Evolutionary conservation across 2,329 filamentous ascomycete species (phyloP).

Genomic region (Cladobotryum mycophilum): DNA sequence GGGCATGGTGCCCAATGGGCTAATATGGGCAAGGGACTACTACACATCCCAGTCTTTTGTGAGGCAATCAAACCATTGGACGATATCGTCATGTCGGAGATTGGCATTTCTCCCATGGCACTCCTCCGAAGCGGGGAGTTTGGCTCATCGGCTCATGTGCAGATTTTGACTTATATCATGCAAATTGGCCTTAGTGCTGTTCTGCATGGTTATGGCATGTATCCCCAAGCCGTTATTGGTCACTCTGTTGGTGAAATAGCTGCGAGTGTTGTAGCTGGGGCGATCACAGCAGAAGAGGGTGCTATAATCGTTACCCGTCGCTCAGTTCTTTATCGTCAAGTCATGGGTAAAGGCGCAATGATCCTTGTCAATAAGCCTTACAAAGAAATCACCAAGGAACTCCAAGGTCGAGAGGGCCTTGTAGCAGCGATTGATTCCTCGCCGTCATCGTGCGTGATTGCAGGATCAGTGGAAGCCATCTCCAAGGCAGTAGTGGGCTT

Average conservation of each 20-base stretch:
- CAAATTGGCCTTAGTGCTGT: slow-evolving; percentile 6
- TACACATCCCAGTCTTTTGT: slow-evolving; percentile 7
- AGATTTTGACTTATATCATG: slow-evolving; percentile 10
- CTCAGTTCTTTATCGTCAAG: background rate
- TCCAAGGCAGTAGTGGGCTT: background rate
- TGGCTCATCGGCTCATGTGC: slow-evolving; percentile 6
- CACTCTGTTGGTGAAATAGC: slow-evolving; percentile 13
- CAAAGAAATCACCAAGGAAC: background rate
- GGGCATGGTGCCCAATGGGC: slow-evolving; percentile 9
- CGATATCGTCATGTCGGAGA: slow-evolving; percentile 3
- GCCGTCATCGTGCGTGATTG: slow-evolving; percentile 7
- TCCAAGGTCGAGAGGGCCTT: background rate
- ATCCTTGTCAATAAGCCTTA: slow-evolving; percentile 3
- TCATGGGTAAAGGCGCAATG: slow-evolving; percentile 7
- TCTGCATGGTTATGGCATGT: background rate
- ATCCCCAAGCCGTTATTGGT: slow-evolving; percentile 9
- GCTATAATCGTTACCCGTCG: slow-evolving; percentile 6
- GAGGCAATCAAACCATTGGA: slow-evolving; percentile 2
- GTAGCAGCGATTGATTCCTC: slow-evolving; percentile 12
- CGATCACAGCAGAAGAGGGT: slow-evolving; percentile 8
- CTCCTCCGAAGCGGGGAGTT: slow-evolving; percentile 2
- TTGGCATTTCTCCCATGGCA: background rate
- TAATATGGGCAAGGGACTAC: slow-evolving; percentile 5
- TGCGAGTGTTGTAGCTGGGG: slow-evolving; percentile 8
- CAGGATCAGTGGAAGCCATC: slow-evolving; percentile 1